Conservation (phyloP, 73 alveolate species). For the Symbiodinium pilosum region DNA sequence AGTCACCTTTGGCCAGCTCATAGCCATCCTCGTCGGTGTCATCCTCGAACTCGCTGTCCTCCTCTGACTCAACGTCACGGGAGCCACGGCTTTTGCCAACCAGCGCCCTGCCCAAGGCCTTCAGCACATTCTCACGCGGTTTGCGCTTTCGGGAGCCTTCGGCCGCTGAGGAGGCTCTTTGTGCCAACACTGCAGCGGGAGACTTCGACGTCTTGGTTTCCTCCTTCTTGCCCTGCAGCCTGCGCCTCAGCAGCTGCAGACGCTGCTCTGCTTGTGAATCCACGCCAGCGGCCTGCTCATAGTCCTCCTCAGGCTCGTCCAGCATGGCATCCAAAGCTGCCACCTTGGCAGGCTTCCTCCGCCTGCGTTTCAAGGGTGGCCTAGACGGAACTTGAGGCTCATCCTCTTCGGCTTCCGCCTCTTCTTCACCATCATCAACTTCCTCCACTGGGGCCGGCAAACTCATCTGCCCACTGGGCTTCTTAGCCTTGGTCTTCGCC, state of each 20-base stretch:
- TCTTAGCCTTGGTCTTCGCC: background rate
- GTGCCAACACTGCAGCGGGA: conserved; percentile 9
- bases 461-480: background rate
- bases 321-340: background rate
- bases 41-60: background rate
- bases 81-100: background rate
- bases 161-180: background rate
- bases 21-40: background rate
- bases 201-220: too few relatives aligned
- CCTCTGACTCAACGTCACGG: background rate
- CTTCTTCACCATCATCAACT: background rate
- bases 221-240: background rate
- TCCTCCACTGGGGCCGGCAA: background rate
- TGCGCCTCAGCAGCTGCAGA: background rate
- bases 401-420: conserved; percentile 10
- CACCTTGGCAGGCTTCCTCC: background rate
- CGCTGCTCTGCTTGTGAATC: background rate
- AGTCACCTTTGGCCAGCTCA: background rate
- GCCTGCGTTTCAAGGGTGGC: background rate
- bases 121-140: background rate
- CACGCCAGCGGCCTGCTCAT: too few relatives aligned
- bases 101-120: background rate
- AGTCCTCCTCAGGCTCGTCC: background rate
- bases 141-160: background rate
- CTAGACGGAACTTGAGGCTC: background rate